Percentiles rank a stretch among this genome's conserved stretches.
These are phyloP conservation scores for Domatiomyces catenatus DNA, from an alignment of 2,329 filamentous ascomycete genomes.

Conservation along the genomic window DNA sequence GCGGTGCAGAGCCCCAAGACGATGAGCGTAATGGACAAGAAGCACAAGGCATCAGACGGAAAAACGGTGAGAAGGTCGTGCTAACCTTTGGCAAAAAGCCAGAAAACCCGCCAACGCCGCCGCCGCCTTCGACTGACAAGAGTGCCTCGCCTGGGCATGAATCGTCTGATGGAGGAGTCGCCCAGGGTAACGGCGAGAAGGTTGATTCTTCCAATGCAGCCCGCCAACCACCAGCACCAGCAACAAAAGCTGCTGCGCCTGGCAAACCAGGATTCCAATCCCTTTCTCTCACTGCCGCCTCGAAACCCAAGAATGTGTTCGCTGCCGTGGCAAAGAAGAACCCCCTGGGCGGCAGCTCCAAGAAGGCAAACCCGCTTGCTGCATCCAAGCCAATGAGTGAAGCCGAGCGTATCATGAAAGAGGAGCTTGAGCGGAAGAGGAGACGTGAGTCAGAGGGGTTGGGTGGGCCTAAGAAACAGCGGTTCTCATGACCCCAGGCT, in stretches of 20 bases:
- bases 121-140: constrained; percentile 8
- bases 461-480: constrained; percentile 14
- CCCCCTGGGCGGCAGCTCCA: constrained; percentile 40
- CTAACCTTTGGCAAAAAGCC: constrained; percentile 40
- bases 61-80: constrained; percentile 62
- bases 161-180: neutral
- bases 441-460: constrained; percentile 18
- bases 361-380: constrained; percentile 45
- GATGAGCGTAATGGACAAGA: constrained; percentile 19
- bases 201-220: no score
- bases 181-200: neutral
- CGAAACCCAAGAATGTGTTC: constrained; percentile 65
- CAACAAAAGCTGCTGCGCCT: neutral
- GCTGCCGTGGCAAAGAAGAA: constrained; percentile 49
- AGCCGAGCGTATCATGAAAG: constrained; percentile 76
- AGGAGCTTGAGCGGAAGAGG: constrained; percentile 59
- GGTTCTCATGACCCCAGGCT: constrained; percentile 5
- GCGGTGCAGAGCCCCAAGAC: no score
- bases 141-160: constrained; percentile 3
- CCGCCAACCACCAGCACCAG: neutral
- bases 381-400: constrained; percentile 72
- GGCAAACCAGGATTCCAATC: constrained; percentile 21
- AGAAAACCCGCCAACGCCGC: constrained; percentile 16
- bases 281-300: constrained; percentile 43
- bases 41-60: constrained; percentile 33